phyloP scores from a whole-genome alignment of 2,329 filamentous ascomycete species.

The Podosphaera leucotricha region DNA sequence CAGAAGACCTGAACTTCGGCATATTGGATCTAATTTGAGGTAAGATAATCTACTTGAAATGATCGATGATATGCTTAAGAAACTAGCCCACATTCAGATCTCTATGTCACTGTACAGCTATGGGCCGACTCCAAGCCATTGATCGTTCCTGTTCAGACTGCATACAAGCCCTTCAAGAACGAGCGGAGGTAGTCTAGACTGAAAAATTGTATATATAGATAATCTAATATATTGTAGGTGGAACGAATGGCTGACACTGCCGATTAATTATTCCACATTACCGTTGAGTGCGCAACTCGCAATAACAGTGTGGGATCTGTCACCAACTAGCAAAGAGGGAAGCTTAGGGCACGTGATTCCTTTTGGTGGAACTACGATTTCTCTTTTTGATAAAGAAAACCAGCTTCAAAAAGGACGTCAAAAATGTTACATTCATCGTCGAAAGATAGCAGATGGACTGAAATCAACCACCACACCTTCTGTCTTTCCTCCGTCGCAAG shows the following conservation, averaged over 20 bases:
- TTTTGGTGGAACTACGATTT: slow-evolving; percentile 80
- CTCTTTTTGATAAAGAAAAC: slow-evolving; percentile 80
- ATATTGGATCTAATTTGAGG: slow-evolving; percentile 71
- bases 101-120: slow-evolving; percentile 79
- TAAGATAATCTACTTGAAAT: slow-evolving; percentile 13
- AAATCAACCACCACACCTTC: slow-evolving; percentile 61
- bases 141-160: slow-evolving; percentile 74
- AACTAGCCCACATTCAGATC: slow-evolving; percentile 52
- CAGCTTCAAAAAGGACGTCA: slow-evolving; percentile 80
- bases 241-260: slow-evolving; percentile 91
- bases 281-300: slow-evolving; percentile 66
- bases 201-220: neutral
- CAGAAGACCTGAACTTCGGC: slow-evolving; percentile 54
- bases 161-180: slow-evolving; percentile 73
- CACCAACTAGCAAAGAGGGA: slow-evolving; percentile 47
- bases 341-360: slow-evolving; percentile 60
- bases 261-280: slow-evolving; percentile 61
- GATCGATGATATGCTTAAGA: neutral
- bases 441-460: slow-evolving; percentile 65
- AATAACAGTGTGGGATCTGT: slow-evolving; percentile 88
- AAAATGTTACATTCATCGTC: slow-evolving; percentile 67
- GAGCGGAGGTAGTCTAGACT: slow-evolving; percentile 28
- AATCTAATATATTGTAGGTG: slow-evolving; percentile 30
- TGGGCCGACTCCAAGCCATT: slow-evolving; percentile 93
- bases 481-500: slow-evolving; percentile 28